Base-by-base conservation (phyloP, 2,329 filamentous ascomycete species). In the Sporothrix brunneoviolacea region DNA sequence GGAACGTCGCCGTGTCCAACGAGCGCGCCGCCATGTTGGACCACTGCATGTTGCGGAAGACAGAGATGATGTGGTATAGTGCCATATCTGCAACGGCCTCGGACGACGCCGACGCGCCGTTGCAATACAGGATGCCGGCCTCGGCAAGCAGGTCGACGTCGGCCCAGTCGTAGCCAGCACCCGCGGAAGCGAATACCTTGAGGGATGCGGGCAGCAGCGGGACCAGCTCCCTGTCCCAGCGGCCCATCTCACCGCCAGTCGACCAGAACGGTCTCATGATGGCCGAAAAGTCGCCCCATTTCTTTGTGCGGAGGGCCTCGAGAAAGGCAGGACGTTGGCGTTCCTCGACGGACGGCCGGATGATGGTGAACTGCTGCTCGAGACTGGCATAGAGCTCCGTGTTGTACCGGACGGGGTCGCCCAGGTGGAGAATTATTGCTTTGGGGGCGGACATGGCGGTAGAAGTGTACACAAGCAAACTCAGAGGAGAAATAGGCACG, bases 61-160 rank as follows among this genome's bases (percentile, higher is more conserved):
- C 81, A 8, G 78, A 77, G 44, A 90, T 76, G 57, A 89, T 78
- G 58, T 85, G 75, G 60, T 81, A 82, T 36, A 87, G 71, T 16
- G 83, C 80, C 54, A 86, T 80, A 64, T 89, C 86, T 45, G 84
- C 84, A 2, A 88, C 84, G 7, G 83, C 80, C 61, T 88, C 85
- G 6, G 82, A 82, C 33, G 83, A 83, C 0, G 85, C 83, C 1
- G 80, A 75, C 3, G 83, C 84, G 4, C 80, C 77, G 66, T 89
- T 88, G 71, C 84, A 88, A 68, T 88, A 89, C 46, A 84, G 67
- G 53, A 86, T 77, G 36, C 80, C 76, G 75, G 52, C 40, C 54
- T 79, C 71, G 2, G 79, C 84, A 48, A 89, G 62, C 2, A 78
- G 64, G 59, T 79, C 71, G 28, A 76, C 80, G 57, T 85, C 78